phyloP scores from a whole-genome alignment of 2,329 filamentous ascomycete genomes.

The Colletotrichum sp. region DNA sequence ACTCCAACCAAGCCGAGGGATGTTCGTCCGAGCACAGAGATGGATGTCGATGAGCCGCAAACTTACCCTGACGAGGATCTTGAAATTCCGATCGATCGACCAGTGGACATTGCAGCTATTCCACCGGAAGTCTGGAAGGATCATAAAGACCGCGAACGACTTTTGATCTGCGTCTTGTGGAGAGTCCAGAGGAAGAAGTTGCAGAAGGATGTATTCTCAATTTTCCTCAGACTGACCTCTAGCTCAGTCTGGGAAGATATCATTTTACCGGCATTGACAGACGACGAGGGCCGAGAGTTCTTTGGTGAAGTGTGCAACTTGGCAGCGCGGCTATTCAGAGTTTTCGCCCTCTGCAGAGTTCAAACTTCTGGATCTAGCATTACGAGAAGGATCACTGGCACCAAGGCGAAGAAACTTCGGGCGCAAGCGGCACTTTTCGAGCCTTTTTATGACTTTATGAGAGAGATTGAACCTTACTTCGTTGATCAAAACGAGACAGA shows the following conservation, averaged over 20 bases:
- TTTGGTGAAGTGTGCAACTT: neutral
- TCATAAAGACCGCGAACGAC: constrained; percentile 25
- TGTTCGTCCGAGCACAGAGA: neutral
- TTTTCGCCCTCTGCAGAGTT: neutral
- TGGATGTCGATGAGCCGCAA: neutral
- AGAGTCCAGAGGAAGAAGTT: constrained; percentile 24
- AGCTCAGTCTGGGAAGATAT: constrained; percentile 31
- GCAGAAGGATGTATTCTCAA: constrained; percentile 29
- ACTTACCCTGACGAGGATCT: neutral
- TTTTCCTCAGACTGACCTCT: constrained; percentile 9
- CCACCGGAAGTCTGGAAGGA: constrained; percentile 24
- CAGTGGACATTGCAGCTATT: constrained; percentile 12
- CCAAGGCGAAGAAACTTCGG: constrained; percentile 23
- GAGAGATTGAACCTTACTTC: constrained; percentile 12
- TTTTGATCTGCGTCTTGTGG: constrained; percentile 33
- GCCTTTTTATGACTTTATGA: constrained; percentile 34
- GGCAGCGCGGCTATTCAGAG: constrained; percentile 15
- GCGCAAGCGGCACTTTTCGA: constrained; percentile 28
- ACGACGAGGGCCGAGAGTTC: neutral
- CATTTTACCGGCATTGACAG: constrained; percentile 23
- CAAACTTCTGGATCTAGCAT: neutral
- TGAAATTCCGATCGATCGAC: constrained; percentile 12
- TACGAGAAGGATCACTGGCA: constrained; percentile 22
- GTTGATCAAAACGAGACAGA: neutral
- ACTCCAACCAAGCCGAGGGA: constrained; percentile 1